Evolutionary conservation across 129 eudicot species (phyloP).

Genomic region (Chrysanthemum lavandulifolium): DNA sequence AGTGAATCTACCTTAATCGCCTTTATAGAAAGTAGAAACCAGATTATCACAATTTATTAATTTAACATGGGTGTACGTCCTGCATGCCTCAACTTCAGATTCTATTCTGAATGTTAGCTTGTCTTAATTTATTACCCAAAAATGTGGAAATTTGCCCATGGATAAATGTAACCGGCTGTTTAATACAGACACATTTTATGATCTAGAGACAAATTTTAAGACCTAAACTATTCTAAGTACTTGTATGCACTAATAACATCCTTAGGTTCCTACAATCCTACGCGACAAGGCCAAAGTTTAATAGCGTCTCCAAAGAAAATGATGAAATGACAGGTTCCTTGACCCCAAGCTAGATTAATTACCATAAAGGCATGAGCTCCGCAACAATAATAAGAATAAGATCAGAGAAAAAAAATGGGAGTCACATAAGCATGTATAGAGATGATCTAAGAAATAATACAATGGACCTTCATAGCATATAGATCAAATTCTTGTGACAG

Average conservation of each 20-base stretch:
- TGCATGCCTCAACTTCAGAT: not conserved
- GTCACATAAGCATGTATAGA: not conserved
- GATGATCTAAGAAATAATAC: not conserved
- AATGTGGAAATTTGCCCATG: not conserved
- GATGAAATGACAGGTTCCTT: not conserved
- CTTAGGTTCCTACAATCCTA: not conserved
- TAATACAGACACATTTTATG: not conserved
- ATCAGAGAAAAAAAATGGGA: not conserved
- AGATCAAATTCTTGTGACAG: constrained; percentile 13
- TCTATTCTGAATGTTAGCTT: not conserved
- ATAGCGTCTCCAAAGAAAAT: not conserved
- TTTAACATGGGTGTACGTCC: too few species aligned
- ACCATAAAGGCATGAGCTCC: not conserved
- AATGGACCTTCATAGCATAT: constrained; percentile 4
- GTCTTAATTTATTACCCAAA: not conserved
- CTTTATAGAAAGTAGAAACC: constrained; percentile 6
- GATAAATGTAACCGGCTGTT: not conserved
- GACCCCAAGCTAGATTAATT: not conserved
- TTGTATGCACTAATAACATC: not conserved
- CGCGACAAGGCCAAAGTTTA: not conserved
- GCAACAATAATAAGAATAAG: not conserved
- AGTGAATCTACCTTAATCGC: too few species aligned
- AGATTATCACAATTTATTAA: not conserved
- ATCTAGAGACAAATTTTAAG: not conserved
- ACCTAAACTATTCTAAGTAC: not conserved